These are phyloP conservation scores for Forsythia viridissima DNA, from an alignment of 257 asterid genomes.

Conservation along the genomic window DNA sequence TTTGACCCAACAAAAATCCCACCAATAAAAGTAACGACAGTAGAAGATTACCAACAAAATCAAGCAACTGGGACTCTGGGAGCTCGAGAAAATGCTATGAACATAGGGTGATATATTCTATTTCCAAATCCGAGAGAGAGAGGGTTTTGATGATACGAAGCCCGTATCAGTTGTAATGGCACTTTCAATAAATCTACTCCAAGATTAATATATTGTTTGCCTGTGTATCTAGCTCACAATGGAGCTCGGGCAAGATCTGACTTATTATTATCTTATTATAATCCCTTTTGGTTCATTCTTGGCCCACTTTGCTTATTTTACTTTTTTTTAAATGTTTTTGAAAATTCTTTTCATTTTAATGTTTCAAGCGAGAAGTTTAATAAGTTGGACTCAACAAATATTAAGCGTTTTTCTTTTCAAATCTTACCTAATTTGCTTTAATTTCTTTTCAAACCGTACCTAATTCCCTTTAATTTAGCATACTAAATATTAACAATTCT, in stretches of 20 bases:
- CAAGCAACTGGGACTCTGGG: not conserved
- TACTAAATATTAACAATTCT: too few relatives aligned
- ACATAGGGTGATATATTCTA: not conserved
- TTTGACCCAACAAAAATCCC: not conserved
- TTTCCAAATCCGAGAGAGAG: not conserved
- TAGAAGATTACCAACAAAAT: slow-evolving; percentile 25
- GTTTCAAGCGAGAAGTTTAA: too few relatives aligned
- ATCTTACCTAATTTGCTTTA: too few relatives aligned
- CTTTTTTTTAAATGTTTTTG: not conserved
- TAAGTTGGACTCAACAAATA: too few relatives aligned
- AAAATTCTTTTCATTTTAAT: not conserved
- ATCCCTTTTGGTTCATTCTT: not conserved
- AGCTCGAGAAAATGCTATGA: not conserved
- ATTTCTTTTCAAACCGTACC: too few relatives aligned
- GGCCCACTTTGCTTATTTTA: not conserved
- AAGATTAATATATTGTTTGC: not conserved
- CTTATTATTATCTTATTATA: slow-evolving; percentile 3
- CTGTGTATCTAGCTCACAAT: not conserved
- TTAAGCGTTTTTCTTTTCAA: too few relatives aligned
- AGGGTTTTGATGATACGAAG: not conserved
- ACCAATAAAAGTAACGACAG: not conserved
- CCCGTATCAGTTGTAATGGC: not conserved
- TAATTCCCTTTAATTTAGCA: too few relatives aligned
- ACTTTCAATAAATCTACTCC: not conserved
- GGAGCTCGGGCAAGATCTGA: slow-evolving; percentile 34